Percentiles rank a stretch among this genome's conserved stretches.
These are phyloP conservation scores for Apiotrichum siamense DNA, from an alignment of 1,284 basidiomycete genomes.

Conservation along the genomic window DNA sequence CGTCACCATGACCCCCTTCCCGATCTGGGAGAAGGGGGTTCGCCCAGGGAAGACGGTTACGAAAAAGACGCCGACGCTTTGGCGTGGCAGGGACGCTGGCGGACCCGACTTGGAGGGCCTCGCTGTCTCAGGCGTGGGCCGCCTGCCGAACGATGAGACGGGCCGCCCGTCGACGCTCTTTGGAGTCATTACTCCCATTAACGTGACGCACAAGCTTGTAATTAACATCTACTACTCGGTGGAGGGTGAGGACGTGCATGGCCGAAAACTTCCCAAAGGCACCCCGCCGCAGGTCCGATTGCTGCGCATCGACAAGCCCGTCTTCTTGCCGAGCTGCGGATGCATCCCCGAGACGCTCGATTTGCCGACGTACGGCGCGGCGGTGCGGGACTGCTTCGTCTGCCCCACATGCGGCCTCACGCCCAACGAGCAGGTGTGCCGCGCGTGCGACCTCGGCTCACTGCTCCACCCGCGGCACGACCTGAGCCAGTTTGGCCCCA, in stretches of 20 bases:
- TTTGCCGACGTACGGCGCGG: background rate
- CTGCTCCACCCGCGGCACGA: slow-evolving; percentile 21
- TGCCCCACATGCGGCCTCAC: slow-evolving; percentile 14
- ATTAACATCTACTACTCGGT: slow-evolving; percentile 38
- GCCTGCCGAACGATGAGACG: slow-evolving; percentile 33
- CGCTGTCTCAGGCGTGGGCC: slow-evolving; percentile 14
- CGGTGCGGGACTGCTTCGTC: too few species aligned
- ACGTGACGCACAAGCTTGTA: slow-evolving; percentile 29
- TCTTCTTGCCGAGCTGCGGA: slow-evolving; percentile 10
- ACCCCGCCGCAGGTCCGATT: slow-evolving; percentile 3
- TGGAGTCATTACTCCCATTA: slow-evolving; percentile 36
- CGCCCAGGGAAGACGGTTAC: slow-evolving; percentile 9
- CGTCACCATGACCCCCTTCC: slow-evolving; percentile 9
- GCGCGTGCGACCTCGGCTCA: slow-evolving; percentile 13
- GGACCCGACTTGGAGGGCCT: slow-evolving; percentile 14
- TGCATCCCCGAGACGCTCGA: slow-evolving; percentile 9
- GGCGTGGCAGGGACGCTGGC: slow-evolving; percentile 21
- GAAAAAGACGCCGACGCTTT: slow-evolving; percentile 22
- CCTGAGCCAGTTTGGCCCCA: slow-evolving; percentile 9
- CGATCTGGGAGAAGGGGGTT: slow-evolving; percentile 17
- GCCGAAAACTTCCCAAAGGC: slow-evolving; percentile 2
- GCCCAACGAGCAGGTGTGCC: slow-evolving; percentile 12
- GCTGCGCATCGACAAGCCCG: slow-evolving; percentile 7
- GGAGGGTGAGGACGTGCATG: slow-evolving; percentile 25
- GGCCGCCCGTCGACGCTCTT: slow-evolving; percentile 29